Base-by-base conservation (phyloP, 2,329 filamentous ascomycete species). In the Thelonectria blattea region DNA sequence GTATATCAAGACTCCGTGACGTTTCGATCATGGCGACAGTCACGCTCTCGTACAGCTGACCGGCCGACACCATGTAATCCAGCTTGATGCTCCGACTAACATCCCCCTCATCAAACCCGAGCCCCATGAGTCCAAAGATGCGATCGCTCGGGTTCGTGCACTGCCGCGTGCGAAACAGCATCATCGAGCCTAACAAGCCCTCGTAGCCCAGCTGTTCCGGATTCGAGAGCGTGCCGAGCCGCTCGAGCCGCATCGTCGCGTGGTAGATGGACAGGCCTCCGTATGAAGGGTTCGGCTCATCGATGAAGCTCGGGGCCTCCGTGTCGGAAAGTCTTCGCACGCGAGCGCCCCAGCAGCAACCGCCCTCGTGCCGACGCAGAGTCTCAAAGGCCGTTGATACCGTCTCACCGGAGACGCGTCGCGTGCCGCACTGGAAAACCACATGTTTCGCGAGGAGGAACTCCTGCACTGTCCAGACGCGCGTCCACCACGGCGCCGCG, bases 381-480 rank as follows among this genome's bases (percentile, higher is more conserved):
- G 20, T 46, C 17, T 34, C n/a, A 17, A 63, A 63, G 2, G 43
- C 47, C 12, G 17, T 9, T 2, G 18, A 9, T 24, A 62, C 52
- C 7, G 18, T 17, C 17, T 17, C 12, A 9, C 39, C 42, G 5
- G 52, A 41, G 5, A 62, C 52, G 24, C 30, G 30, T 2, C 56
- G 56, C 1, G 37, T 20, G 22, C 56, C 60, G n/a, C 60, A 62
- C 15, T 60, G 51, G 20, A 62, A 62, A 9, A 55, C 34, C 20
- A 56, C 56, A 5, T 39, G 30, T 11, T 27, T 22, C 3, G 56
- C 51, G 9, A 60, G 22, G 17, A 43, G 34, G 39, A 30, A 62
- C 39, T 56, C 60, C 17, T 59, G 56, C 7, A 62, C 60, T 6
- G 60, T 62, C 56, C 56, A 62, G 17, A 62, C 56, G 5, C 60